A percentile compares a stretch with the other conserved stretches of the same genome.
Evolutionary conservation across 140 eudicot species (phyloP).

Genomic region (Flaveria floridana): DNA sequence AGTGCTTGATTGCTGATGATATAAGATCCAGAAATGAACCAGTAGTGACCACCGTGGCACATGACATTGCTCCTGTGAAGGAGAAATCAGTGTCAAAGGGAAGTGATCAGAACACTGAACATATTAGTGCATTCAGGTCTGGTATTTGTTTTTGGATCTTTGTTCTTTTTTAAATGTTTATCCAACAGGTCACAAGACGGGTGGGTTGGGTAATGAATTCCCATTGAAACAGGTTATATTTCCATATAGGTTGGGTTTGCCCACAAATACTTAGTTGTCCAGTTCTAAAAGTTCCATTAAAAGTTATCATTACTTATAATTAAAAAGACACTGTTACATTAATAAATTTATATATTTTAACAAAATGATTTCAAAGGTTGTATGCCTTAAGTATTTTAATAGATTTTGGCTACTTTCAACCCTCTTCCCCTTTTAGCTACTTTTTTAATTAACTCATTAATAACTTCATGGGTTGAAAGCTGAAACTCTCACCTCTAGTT

Average conservation of each 20-base stretch:
- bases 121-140: constrained; percentile 37
- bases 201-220: constrained; percentile 2
- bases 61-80: constrained; percentile 33
- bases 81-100: constrained; percentile 32
- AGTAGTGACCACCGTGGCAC: constrained; percentile 27
- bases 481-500: not conserved
- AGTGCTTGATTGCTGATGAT: constrained; percentile 32
- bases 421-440: not conserved
- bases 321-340: not conserved
- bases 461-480: not conserved
- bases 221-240: not conserved
- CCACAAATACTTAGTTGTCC: not conserved
- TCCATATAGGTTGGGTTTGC: not conserved
- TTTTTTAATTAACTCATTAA: not conserved
- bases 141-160: constrained; percentile 19
- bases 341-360: not conserved
- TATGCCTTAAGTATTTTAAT: not conserved
- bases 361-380: not conserved
- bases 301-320: not conserved
- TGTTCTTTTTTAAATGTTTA: constrained; percentile 1
- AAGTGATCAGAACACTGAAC: constrained; percentile 38
- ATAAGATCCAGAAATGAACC: constrained; percentile 35
- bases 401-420: not conserved
- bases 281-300: not conserved
- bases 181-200: not conserved